Evolutionary conservation across 208 protist genomes (phyloP), one percentile per base, ranked within the genome.

Genomic region (Polymyxa betae): DNA sequence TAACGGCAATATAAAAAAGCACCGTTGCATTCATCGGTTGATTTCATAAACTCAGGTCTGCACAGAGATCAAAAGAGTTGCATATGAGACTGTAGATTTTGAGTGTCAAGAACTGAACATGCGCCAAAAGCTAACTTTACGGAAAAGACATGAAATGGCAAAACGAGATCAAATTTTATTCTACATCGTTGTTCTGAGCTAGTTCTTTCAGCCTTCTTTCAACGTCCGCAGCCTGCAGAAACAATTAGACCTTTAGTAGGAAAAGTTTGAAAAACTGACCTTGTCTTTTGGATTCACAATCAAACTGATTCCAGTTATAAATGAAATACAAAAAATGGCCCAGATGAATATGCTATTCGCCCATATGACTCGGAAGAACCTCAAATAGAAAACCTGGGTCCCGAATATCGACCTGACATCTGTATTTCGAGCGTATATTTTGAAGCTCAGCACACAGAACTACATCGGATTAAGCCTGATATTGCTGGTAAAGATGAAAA

Each of bases 301-400:
- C 72, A 82, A 16, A 43, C 35, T 43, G 72, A 82, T n/a, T 45
- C n/a, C 40, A 12, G 72, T 82, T 35, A 82, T 5, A 43, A 82
- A 82, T 43, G 40, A 45, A n/a, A 82, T 82, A n/a, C 35, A 35
- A 43, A 89, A 89, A 5, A 89, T 89, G 88, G 88, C 88, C 32
- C n/a, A 89, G 29, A 89, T 77, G 32, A 45, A 89, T 1, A 44
- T 32, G 46, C 45, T 44, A 45, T 60, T 32, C 12, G 32, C 29
- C 32, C 32, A 89, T 20, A 89, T 77, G 12, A 35, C 5, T 1
- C 54, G 46, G 32, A 89, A 89, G n/a, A 89, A 89, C 49, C 12
- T 40, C 88, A 89, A 44, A 32, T 89, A 72, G 46, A 77, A 72
- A n/a, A 89, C 45, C n/a, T 89, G 88, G 12, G 88, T 89, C 16